Evolutionary conservation across 2,329 filamentous ascomycete species (phyloP), one percentile per base, ranked within the genome.

Genomic region (Phaeosphaeria sp.): DNA sequence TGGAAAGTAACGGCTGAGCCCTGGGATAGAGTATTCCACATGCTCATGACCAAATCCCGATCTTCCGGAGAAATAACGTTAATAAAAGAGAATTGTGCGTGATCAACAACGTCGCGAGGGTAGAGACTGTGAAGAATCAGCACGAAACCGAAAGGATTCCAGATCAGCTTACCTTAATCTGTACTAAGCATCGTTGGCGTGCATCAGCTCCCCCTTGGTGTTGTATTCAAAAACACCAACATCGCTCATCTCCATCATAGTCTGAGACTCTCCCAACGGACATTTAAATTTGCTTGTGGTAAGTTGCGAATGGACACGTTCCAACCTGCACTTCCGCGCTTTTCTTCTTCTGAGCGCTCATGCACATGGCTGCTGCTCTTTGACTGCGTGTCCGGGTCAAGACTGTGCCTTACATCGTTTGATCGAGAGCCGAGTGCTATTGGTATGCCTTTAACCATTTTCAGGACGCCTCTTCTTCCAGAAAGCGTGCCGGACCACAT

Each of bases 221-320:
- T 67, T 61, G 40, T 71, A 74, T 44, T 75, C 73, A 24, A 75
- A 75, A 1, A 73, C 68, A 6, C 73, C 72, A n/a, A 75, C 70
- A 51, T 74, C 73, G 30, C 61, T 71, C 73, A 74, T 74, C 30
- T 74, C 72, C 71, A 75, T 73, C 71, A 74, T 75, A 0, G 62
- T 68, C 39, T 71, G 67, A 75, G 51, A 6, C 65, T 64, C 47
- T 71, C 67, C 69, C 67, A 72, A 15, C 66, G 62, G 2, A 67
- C 68, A 18, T 49, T 55, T 6, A 71, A 52, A 33, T 69, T 65
- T 2, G 56, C 55, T 7, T 45, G 60, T 2, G 64, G 63, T 1
- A 68, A 24, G 0, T 42, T 59, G 1, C 49, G 43, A 6, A 56
- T 25, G 21, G 60, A 50, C 0, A 55, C 20, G 2, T 36, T 27